Conservation (phyloP, 805 yeast species). For the Danielozyma ontarioensis region DNA sequence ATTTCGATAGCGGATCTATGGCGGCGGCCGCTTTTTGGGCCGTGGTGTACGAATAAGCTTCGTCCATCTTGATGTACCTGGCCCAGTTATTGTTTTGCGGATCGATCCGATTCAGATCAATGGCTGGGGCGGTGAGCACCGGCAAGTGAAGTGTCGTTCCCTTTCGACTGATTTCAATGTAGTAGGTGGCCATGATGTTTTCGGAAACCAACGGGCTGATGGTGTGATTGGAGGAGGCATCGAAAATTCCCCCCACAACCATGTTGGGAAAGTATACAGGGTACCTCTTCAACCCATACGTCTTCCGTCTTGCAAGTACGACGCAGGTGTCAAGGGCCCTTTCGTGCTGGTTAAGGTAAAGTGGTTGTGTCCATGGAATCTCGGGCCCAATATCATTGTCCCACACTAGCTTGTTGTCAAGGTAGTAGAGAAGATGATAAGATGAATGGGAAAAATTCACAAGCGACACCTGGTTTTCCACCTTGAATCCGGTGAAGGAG, state of each 20-base stretch:
- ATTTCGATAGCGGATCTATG: neutral
- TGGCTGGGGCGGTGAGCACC: conserved; percentile 22
- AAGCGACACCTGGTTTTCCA: conserved; percentile 19
- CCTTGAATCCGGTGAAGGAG: conserved; percentile 21
- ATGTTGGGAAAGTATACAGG: conserved; percentile 24
- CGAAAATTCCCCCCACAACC: conserved; percentile 18
- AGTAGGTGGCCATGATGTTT: conserved; percentile 14
- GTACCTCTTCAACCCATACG: conserved; percentile 13
- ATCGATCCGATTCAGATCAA: conserved; percentile 15
- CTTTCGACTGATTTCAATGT: conserved; percentile 21
- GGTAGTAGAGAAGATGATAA: conserved; percentile 23
- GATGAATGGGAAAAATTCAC: conserved; percentile 5
- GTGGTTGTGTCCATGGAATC: conserved; percentile 21
- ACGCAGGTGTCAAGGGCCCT: conserved; percentile 3
- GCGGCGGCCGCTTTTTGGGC: neutral
- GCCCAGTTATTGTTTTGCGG: conserved; percentile 11
- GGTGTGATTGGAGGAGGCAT: neutral
- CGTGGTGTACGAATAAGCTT: conserved; percentile 12
- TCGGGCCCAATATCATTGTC: conserved; percentile 11
- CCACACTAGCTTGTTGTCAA: conserved; percentile 21
- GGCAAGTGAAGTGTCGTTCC: conserved; percentile 22
- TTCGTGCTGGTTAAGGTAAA: conserved; percentile 5
- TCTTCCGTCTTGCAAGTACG: conserved; percentile 16
- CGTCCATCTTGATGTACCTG: conserved; percentile 12
- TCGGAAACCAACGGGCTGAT: conserved; percentile 23